phyloP scores from a whole-genome alignment of 345 rosid genomes.

The thale cress (Arabidopsis thaliana) region TAIR10.1 NC_003070.9:5177501-5178000 shows the following conservation, averaged over 20 bases:
- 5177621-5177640: not conserved
- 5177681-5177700: not conserved
- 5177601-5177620: not conserved
- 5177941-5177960: constrained; percentile 40
- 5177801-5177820: constrained; percentile 7
- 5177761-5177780: not conserved
- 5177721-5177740: constrained; percentile 19
- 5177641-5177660: not conserved
- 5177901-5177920: constrained; percentile 57
- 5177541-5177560: not conserved
- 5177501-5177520: not conserved
- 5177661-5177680: not conserved
- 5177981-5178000: constrained; percentile 36
- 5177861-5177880: not conserved
- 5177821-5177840: not conserved
- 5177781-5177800: not conserved
- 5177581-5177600: not conserved
- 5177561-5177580: constrained; percentile 8
- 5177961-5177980: constrained; percentile 41
- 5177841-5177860: constrained; percentile 2
- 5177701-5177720: constrained; percentile 12
- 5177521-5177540: constrained; percentile 13
- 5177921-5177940: constrained; percentile 53
- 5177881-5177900: constrained; percentile 46
- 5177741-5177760: not conserved